Evolutionary conservation across 2,329 filamentous ascomycete genomes (phyloP), one percentile per base, ranked within the genome.

Genomic region (Xylaria sp.): DNA sequence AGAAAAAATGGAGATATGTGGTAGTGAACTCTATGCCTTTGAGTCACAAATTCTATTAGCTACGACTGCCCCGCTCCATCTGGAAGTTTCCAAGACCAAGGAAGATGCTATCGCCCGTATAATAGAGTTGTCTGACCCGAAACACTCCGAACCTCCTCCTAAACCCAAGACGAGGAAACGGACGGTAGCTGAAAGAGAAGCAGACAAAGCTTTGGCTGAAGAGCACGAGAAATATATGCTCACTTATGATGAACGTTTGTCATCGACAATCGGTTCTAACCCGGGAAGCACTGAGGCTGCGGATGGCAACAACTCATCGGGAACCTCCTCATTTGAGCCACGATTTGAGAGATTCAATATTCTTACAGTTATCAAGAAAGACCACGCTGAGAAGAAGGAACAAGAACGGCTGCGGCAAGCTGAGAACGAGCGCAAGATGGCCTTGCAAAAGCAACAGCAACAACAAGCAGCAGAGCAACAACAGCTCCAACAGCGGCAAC

Each of bases 201-300:
- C 94, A 7, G 95, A 99, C 73, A 94, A 99, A 78, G 94, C 95
- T 0, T 84, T 92, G 63, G 92, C 93, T 0, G 94, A 94, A 21
- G 92, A 93, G 62, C 89, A 92, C 67, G 94, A 99, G 77, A 87
- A 92, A 49, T 96, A 92, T 69, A 95, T 99, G 92, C 88, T 98
- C 53, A 89, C 92, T 21, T 87, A 94, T 78, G 95, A 99, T 72
- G 94, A 97, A 70, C 86, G 92, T 5, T 84, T 93, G 63, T 84
- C 87, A 12, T 83, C 89, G 1, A 84, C 82, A 42, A 81, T 82
- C 14, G 83, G 85, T 3, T 81, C 83, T 42, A 84, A 84, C 7
- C 84, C 87, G 63, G 83, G 84, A 60, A 83, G 83, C 2, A 78
- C 82, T 12, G 84, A 84, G 35, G 85, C 88, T 57, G 77, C 86